Base-by-base conservation (phyloP, 176 grass and related monocot species). In the Musa acuminata region DNA sequence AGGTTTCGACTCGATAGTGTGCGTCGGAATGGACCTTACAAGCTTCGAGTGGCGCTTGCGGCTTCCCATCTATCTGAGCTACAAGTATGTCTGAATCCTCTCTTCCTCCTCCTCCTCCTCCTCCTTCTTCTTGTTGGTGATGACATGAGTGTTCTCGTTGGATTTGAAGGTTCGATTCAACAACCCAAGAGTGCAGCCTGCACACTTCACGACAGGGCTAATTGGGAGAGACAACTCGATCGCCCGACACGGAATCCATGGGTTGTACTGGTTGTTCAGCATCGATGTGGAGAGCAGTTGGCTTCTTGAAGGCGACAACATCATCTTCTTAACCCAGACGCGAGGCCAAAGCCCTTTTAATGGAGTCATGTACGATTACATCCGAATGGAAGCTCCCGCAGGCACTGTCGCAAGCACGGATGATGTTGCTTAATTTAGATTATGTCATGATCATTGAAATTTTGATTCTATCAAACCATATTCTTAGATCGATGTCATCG, bases 361-460 rank as follows among this genome's bases (percentile, higher is more conserved):
- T 0, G 87, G 87, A 0, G 62, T 90, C 8, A 69, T 93, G 82
- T 90, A 93, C 2, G 91, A 93, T 50, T 90, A 90, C 74, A 5
- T 95, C 1, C 52, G 87, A 0, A 64, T 90, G 0, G 91, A 95
- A 66, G 63, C 35, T 43, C 35, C 35, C 35, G 35, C 4, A 43
- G 35, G 35, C 35, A 43, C 35, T 5, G 35, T 43, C 0, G 4
- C 0, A 43, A 43, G 35, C 3, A 43, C 35, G 35, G 35, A 43
- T 43, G 3, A 0, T 6, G 35, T 43, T 6, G 35, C 35, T 43
- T 3, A 43, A 2, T 29, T 29, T 3, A 29, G 29, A 35, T 35
- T 35, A 35, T 35, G 29, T 35, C 29, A 35, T 35, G 29, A 3
- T 35, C 29, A 35, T 35, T 35, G 29, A 35, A 35, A 35, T 6